Base-by-base conservation (phyloP, 345 rosid genomes). In the Alliaria petiolata region DNA sequence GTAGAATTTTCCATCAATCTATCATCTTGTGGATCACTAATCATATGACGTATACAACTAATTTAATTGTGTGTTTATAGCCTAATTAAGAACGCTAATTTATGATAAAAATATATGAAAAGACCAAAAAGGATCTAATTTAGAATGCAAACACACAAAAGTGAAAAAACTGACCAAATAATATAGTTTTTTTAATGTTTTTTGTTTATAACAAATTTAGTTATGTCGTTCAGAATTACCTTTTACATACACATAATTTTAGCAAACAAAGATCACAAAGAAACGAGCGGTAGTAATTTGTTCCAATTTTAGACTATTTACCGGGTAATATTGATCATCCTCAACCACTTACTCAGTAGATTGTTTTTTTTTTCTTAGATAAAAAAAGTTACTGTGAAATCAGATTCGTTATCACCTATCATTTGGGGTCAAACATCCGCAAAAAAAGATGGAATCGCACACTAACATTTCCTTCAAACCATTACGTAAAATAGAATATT, bases 401-500 rank as follows among this genome's bases (percentile, higher is more conserved):
- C 30, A 35, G 7, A 71, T 43, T 53, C 45, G 39, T 34, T 52
- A 34, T 44, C 42, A 60, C 26, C 67, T 67, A 59, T 30, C 9
- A 9, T 40, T 53, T 39, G 34, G 53, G 52, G 54, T 66, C 67
- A 67, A 62, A 17, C 13, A 62, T 28, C 75, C 75, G 60, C 44
- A 69, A 76, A 76, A 69, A 30, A 76, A 55, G 70, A 62, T 19
- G 39, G 31, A 54, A 75, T 19, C 79, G 62, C 69, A 75, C 19
- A 68, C 39, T 30, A 35, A 10, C 22, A 28, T 20, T 57, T 58
- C 40, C 35, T 28, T 38, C 14, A 49, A 74, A 47, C 7, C 22
- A 28, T 17, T 16, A 7, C 9, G 47, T 1, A 5, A 1, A 9
- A 36, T 1, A 34, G 6, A 42, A 22, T 25, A n/a, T 0, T 8